Evolutionary conservation across 1,284 basidiomycete species (phyloP), one percentile per base, ranked within the genome.

Genomic region (Ganoderma multipileum): DNA sequence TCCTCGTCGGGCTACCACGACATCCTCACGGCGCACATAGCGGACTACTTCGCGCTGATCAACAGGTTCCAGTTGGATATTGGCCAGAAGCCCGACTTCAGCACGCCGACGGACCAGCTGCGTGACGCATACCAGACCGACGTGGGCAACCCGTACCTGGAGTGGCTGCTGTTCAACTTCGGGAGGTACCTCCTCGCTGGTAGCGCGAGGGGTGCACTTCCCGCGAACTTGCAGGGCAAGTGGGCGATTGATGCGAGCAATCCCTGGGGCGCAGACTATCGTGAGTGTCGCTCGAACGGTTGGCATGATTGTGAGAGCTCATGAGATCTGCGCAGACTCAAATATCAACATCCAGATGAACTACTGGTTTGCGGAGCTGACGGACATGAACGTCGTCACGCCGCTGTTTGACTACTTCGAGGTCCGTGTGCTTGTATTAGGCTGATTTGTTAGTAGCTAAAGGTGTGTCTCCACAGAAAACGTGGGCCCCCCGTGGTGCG

Each of bases 131-230:
- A 93, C 73, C 73, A 81, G 67, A 81, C 83, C 18, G 86, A 88
- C 71, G 76, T 78, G 4, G 91, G 90, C 4, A 86, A 92, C 71
- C 74, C 84, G 23, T 92, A 93, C 74, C 70, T 93, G 14, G 91
- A 93, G 76, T 92, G 90, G 91, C 66, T 93, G 38, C 66, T 88
- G 64, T 93, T 93, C 78, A 91, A 93, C 75, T 89, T 83, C 73
- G 92, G 91, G 20, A 81, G 91, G 59, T 92, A 93, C 73, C 74
- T 93, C 73, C 81, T 93, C 23, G 81, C 84, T 26, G 84, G 84
- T 65, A 91, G 90, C 71, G 85, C 89, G 8, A 81, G 91, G 67
- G 90, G 92, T 0, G 72, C 71, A 2, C 80, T 93, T 28, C 91
- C 92, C 0, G 86, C 90, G 3, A 93, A 93, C 75, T 73, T 93